A percentile compares a stretch with the other conserved stretches of the same genome.
Conservation (phyloP, 1,284 basidiomycete genomes). For the Sporisorium scitamineum region DNA sequence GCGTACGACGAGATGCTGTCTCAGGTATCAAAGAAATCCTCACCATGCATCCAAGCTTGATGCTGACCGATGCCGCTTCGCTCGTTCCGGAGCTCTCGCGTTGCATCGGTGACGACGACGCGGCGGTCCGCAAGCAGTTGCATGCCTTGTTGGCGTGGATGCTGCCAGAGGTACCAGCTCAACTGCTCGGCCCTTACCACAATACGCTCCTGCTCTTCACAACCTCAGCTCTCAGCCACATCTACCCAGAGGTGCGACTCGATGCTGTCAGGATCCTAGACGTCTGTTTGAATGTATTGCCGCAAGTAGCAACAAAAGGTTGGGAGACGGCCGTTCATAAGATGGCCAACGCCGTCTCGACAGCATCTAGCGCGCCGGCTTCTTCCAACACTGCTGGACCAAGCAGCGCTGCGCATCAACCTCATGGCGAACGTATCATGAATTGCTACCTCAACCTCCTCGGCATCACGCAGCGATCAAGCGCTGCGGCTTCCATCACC, state of each 20-base stretch:
- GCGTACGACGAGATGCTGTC: conserved; percentile 84
- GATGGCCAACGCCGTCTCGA: conserved; percentile 23
- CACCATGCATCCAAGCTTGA: conserved; percentile 75
- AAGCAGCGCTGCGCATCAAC: conserved; percentile 25
- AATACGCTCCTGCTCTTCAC: conserved; percentile 83
- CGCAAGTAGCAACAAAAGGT: conserved; percentile 70
- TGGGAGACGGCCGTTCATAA: conserved; percentile 50
- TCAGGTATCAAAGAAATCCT: conserved; percentile 84
- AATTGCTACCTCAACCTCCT: conserved; percentile 60
- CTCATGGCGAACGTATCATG: conserved; percentile 58
- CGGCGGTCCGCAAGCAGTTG: conserved; percentile 71
- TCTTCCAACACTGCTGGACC: conserved; percentile 11
- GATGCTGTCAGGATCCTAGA: conserved; percentile 88
- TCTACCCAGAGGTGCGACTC: conserved; percentile 91
- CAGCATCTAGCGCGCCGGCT: conserved; percentile 3
- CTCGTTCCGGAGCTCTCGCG: conserved; percentile 79
- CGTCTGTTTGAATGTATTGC: conserved; percentile 80
- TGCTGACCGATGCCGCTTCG: conserved; percentile 75
- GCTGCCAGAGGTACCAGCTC: conserved; percentile 76
- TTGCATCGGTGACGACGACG: conserved; percentile 77
- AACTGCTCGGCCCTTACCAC: conserved; percentile 75
- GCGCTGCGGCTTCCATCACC: conserved; percentile 35
- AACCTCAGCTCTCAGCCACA: conserved; percentile 90
- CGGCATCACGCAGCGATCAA: conserved; percentile 49
- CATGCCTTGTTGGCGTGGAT: conserved; percentile 76